These are phyloP conservation scores for Apostasia ramifera DNA, from an alignment of 106 monocot species.

Conservation along the genomic window DNA sequence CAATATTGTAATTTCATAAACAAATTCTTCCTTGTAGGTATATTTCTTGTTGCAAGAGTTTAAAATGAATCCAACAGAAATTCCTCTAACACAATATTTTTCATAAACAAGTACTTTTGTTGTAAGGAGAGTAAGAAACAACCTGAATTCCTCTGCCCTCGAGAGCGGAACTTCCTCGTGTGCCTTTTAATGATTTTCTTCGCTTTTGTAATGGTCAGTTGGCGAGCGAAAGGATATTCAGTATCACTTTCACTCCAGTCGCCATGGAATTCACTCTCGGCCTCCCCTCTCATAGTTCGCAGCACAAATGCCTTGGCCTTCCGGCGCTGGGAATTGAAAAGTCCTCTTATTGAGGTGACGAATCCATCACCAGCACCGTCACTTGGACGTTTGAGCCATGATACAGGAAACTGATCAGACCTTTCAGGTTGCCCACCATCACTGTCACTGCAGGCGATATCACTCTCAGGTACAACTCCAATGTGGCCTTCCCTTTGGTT, in stretches of 20 bases:
- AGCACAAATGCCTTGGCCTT: constrained; percentile 80
- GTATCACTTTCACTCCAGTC: constrained; percentile 84
- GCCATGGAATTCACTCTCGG: constrained; percentile 53
- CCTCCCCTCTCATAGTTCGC: constrained; percentile 87
- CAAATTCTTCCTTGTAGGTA: too few relatives aligned
- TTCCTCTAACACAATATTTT: neutral
- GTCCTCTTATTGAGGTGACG: constrained; percentile 82
- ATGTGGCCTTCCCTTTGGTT: constrained; percentile 47
- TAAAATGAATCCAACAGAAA: too few relatives aligned
- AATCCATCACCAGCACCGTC: constrained; percentile 98
- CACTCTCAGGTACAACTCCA: constrained; percentile 41
- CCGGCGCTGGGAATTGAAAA: constrained; percentile 88
- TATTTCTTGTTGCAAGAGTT: too few relatives aligned
- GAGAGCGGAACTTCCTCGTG: constrained; percentile 70
- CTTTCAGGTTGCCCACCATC: constrained; percentile 71
- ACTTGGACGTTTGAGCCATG: constrained; percentile 48
- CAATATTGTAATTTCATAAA: neutral
- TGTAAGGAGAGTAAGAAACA: constrained; percentile 2
- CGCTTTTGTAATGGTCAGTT: constrained; percentile 84
- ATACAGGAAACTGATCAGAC: constrained; percentile 54
- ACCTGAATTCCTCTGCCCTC: constrained; percentile 55
- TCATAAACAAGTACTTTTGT: neutral
- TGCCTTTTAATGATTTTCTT: constrained; percentile 76
- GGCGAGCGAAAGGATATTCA: constrained; percentile 90
- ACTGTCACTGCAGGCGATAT: constrained; percentile 72